Base-by-base conservation (phyloP, 495 filamentous ascomycete species). In the Penicillium paxilli region DNA sequence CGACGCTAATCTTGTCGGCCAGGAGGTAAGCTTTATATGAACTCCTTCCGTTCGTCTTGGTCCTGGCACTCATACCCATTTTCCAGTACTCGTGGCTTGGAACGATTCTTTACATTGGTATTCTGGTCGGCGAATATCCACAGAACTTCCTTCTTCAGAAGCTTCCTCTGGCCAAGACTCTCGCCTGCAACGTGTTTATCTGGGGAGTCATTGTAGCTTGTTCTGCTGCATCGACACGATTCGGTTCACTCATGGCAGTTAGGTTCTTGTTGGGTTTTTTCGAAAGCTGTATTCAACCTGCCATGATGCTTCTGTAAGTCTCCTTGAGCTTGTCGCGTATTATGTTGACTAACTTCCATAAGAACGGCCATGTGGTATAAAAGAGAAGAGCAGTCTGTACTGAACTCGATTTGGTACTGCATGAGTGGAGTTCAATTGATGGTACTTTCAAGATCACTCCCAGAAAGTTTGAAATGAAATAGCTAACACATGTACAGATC, bases 341-440 rank as follows among this genome's bases (percentile, higher is more conserved):
- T 8, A 35, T 4, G 10, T 19, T 44, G 12, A 11, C 30, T 50
- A 1, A 28, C 9, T 0, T 45, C 5, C n/a, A n/a, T 24, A 7
- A 55, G 52, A 33, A 76, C 80, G 48, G 68, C 69, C 3, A 78
- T 80, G 72, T 83, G 77, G 77, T 84, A 79, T 63, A 72, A 58
- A 2, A 54, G 68, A n/a, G 60, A 70, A 6, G 79, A 82, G 51
- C 80, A 83, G 50, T 69, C 77, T 0, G 54, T 80, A 25, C 67
- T 79, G 12, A 66, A 77, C 33, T 71, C 70, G 17, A 65, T 71
- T 0, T 80, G 78, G 60, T 81, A 79, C 47, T 71, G 75, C 58
- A 65, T 62, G 63, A 56, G n/a, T 17, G 58, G 60, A 3, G 49
- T 64, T 23, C n/a, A 17, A 17, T 38, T 38, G 35, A 38, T 38